Conservation (phyloP, 2,329 filamentous ascomycete genomes). For the Diplodia intermedia region DNA sequence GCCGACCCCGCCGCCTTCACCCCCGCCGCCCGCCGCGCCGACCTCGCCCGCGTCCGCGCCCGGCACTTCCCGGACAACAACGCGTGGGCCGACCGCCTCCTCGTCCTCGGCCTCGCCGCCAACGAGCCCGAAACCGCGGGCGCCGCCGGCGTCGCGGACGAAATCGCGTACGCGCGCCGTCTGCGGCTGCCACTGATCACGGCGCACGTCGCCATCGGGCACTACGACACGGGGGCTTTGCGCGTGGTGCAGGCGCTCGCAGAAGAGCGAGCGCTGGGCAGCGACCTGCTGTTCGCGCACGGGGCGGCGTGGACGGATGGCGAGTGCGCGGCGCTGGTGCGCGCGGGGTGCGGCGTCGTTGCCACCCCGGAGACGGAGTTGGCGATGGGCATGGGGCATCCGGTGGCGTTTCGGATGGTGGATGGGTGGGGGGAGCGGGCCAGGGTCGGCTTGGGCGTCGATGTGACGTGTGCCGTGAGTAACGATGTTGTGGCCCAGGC, state of each 20-base stretch:
- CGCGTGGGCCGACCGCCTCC: background rate
- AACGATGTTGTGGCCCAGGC: conserved; percentile 12
- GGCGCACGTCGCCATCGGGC: conserved; percentile 16
- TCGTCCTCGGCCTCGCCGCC: background rate
- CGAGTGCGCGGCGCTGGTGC: background rate
- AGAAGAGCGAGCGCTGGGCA: background rate
- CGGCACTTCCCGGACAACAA: background rate
- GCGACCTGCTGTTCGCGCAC: conserved; percentile 14
- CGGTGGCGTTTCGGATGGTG: background rate
- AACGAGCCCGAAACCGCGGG: background rate
- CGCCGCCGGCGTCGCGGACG: background rate
- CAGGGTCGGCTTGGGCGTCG: conserved; percentile 5
- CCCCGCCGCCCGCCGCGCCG: conserved; percentile 15
- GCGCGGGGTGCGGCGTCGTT: background rate
- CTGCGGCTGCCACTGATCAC: background rate
- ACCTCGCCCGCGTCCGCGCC: background rate
- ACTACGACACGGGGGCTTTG: background rate
- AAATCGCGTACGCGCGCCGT: background rate
- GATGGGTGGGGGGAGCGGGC: background rate
- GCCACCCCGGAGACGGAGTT: conserved; percentile 19
- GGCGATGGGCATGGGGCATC: conserved; percentile 23
- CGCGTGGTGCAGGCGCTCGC: background rate
- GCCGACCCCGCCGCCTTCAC: conserved; percentile 1
- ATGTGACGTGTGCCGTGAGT: conserved; percentile 1
- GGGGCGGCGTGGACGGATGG: conserved; percentile 3